Evolutionary conservation across 1,139 yeast species (phyloP).

Genomic region (Yamadazyma sp.): DNA sequence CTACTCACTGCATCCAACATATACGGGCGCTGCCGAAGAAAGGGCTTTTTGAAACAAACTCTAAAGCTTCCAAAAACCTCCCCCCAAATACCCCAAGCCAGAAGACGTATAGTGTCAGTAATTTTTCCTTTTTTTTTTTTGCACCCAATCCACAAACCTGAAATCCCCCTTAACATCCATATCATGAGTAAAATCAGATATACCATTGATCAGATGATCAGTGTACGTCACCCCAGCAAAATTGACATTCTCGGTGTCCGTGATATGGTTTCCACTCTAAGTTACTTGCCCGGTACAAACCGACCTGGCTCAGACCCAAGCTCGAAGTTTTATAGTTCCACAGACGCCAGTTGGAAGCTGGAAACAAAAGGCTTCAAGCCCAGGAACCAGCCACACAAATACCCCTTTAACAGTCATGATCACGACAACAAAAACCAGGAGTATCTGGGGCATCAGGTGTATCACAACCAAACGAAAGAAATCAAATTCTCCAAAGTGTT

Average conservation of each 20-base stretch:
- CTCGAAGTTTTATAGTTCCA: too few relatives aligned
- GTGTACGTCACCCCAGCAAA: slow-evolving; percentile 4
- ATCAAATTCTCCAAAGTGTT: neutral
- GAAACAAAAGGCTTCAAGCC: neutral
- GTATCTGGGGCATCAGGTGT: too few relatives aligned
- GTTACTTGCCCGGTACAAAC: neutral
- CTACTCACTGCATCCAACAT: too few relatives aligned
- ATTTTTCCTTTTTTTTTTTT: slow-evolving; percentile 3
- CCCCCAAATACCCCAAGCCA: too few relatives aligned
- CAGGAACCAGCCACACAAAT: neutral
- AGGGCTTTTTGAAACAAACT: too few relatives aligned
- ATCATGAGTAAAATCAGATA: slow-evolving; percentile 7
- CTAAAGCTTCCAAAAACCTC: neutral
- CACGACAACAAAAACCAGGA: neutral
- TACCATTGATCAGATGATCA: slow-evolving; percentile 10
- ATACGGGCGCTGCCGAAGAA: too few relatives aligned
- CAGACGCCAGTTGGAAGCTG: too few relatives aligned
- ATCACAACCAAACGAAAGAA: neutral
- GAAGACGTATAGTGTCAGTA: neutral
- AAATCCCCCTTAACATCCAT: neutral
- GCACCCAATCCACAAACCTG: slow-evolving; percentile 9
- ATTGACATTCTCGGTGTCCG: neutral
- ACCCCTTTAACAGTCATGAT: neutral
- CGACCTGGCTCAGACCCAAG: too few relatives aligned
- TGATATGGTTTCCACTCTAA: neutral